Percentiles rank a stretch among this genome's conserved stretches.
Evolutionary conservation across 768 basidiomycete species (phyloP).

Genomic region (Clavaria fumosa): DNA sequence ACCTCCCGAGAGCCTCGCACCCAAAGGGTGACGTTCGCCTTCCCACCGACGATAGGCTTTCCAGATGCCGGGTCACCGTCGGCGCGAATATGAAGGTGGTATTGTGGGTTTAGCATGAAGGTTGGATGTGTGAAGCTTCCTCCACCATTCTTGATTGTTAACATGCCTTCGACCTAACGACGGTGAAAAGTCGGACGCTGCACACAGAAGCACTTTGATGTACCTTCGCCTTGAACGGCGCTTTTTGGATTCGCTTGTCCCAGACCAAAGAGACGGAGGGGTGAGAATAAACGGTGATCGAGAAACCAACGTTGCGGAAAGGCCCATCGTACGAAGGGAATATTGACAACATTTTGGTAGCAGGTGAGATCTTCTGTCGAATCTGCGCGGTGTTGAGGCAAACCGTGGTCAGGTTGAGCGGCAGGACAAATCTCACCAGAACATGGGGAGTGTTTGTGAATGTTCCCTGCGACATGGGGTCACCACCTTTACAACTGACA

Average conservation of each 20-base stretch:
- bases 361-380: slow-evolving; percentile 22
- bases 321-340: slow-evolving; percentile 57
- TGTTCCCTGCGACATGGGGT: slow-evolving; percentile 22
- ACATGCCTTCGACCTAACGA: slow-evolving; percentile 38
- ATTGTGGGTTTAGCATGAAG: slow-evolving; percentile 88
- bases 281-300: slow-evolving; percentile 48
- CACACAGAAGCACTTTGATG: background rate
- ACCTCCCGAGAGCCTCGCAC: slow-evolving; percentile 46
- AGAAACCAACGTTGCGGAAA: slow-evolving; percentile 45
- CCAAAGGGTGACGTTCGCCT: slow-evolving; percentile 28
- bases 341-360: slow-evolving; percentile 33
- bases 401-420: background rate
- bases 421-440: slow-evolving; percentile 19
- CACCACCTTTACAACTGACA: no score
- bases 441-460: slow-evolving; percentile 40
- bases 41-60: slow-evolving; percentile 13
- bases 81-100: slow-evolving; percentile 45
- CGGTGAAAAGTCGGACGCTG: background rate
- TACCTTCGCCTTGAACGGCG: slow-evolving; percentile 23
- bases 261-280: slow-evolving; percentile 27
- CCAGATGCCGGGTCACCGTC: slow-evolving; percentile 8
- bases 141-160: slow-evolving; percentile 63
- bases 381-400: slow-evolving; percentile 15
- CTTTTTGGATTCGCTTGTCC: slow-evolving; percentile 26
- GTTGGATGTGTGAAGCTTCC: slow-evolving; percentile 70